Evolutionary conservation across 345 rosid species (phyloP).

Genomic region (Lepidium aucheri): DNA sequence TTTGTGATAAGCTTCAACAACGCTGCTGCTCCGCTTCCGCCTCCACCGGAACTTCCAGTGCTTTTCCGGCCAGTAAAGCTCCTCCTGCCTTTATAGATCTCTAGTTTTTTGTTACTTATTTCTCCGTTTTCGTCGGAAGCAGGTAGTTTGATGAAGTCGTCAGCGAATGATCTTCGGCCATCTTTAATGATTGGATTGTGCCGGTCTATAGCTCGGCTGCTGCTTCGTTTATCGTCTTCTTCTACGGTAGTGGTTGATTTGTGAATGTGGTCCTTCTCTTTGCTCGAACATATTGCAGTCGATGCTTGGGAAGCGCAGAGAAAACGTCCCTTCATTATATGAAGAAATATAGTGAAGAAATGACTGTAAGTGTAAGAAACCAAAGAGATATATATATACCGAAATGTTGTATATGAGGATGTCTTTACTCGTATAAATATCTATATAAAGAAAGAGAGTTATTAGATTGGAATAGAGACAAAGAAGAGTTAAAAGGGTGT

Average conservation of each 20-base stretch:
- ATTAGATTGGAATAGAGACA: constrained; percentile 1
- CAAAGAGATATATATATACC: not conserved
- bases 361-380: not conserved
- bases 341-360: not conserved
- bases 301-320: constrained; percentile 75
- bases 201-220: constrained; percentile 57
- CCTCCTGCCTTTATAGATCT: constrained; percentile 17
- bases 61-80: constrained; percentile 18
- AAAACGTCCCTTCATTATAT: constrained; percentile 16
- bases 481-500: not conserved
- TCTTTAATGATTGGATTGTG: constrained; percentile 78
- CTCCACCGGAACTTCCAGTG: not conserved
- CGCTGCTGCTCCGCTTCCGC: constrained; percentile 2
- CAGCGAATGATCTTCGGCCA: constrained; percentile 30
- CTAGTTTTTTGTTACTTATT: constrained; percentile 1
- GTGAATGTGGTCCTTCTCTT: constrained; percentile 30
- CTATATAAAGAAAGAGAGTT: not conserved
- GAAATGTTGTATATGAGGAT: not conserved
- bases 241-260: constrained; percentile 20
- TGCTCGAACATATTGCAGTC: constrained; percentile 66
- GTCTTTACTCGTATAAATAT: not conserved
- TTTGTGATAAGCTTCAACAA: constrained; percentile 18
- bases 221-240: constrained; percentile 29
- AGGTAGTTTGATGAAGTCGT: constrained; percentile 24
- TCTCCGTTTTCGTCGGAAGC: constrained; percentile 7